Evolutionary conservation across 768 basidiomycete species (phyloP).

Genomic region (Infundibulicybe gibba): DNA sequence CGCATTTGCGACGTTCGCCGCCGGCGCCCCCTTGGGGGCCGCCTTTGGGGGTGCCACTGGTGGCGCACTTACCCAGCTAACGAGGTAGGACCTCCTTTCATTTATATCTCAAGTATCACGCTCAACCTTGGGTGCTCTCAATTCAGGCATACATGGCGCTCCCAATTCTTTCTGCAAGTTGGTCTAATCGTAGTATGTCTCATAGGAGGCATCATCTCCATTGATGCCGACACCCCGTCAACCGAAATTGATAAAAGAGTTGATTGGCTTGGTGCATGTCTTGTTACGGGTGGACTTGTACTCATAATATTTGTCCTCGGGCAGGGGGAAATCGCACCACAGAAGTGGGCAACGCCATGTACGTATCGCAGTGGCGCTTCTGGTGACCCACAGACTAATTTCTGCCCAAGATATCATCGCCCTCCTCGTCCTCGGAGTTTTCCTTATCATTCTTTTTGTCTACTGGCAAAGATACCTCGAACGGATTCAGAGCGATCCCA

Average conservation of each 20-base stretch:
- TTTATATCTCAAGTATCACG: not conserved
- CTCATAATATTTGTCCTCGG: conserved; percentile 69
- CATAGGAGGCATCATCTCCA: conserved; percentile 50
- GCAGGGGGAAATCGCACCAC: conserved; percentile 52
- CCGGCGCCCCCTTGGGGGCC: conserved; percentile 81
- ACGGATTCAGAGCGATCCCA: conserved; percentile 7
- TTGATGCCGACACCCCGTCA: conserved; percentile 55
- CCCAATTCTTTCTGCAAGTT: conserved; percentile 52
- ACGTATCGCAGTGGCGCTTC: conserved; percentile 6
- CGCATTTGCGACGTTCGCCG: conserved; percentile 82
- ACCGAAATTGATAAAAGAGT: conserved; percentile 41
- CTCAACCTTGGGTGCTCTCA: not conserved
- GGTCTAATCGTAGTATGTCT: conserved; percentile 53
- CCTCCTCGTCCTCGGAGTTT: conserved; percentile 54
- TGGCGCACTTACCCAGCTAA: conserved; percentile 62
- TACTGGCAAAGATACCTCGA: conserved; percentile 63
- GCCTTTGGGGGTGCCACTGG: conserved; percentile 69
- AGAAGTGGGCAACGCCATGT: conserved; percentile 52
- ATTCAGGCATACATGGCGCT: conserved; percentile 66
- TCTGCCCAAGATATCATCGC: conserved; percentile 60
- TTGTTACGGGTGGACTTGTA: conserved; percentile 63
- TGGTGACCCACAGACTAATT: not conserved
- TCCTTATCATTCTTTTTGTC: conserved; percentile 51
- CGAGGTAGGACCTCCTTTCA: conserved; percentile 24
- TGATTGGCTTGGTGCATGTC: conserved; percentile 71